These are phyloP conservation scores for Akanthomyces dipterigenus DNA, from an alignment of 2,329 filamentous ascomycete genomes.

Conservation along the genomic window DNA sequence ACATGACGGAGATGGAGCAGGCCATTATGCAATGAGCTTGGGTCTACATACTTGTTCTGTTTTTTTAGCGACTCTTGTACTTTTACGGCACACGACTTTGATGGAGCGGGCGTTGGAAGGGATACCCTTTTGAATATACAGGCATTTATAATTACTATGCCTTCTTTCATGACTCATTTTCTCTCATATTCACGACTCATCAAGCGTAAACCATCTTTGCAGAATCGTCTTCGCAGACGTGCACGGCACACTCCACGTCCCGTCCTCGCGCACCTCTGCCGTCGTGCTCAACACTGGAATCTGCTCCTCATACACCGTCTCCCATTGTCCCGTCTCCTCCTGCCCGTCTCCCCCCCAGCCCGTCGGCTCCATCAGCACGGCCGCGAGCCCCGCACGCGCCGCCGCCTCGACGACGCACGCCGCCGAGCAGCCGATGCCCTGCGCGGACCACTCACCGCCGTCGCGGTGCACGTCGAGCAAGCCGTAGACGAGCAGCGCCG, in stretches of 20 bases:
- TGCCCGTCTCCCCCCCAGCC: slow-evolving; percentile 21
- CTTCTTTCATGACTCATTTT: neutral
- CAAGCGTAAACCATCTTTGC: slow-evolving; percentile 54
- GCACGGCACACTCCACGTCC: slow-evolving; percentile 50
- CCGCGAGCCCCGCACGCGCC: slow-evolving; percentile 33
- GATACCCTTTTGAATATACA: slow-evolving; percentile 1
- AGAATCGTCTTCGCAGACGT: slow-evolving; percentile 52
- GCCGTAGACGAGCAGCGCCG: slow-evolving; percentile 57
- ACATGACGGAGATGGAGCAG: slow-evolving; percentile 99
- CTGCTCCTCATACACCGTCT: slow-evolving; percentile 33
- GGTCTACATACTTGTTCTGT: neutral
- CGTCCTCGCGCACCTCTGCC: slow-evolving; percentile 41
- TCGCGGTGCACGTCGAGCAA: slow-evolving; percentile 58
- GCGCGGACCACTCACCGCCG: slow-evolving; percentile 68
- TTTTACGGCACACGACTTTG: neutral
- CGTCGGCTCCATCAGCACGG: slow-evolving; percentile 42
- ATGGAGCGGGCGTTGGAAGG: neutral
- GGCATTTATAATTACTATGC: neutral
- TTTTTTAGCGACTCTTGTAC: neutral
- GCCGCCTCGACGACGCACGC: slow-evolving; percentile 58
- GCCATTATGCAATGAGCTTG: slow-evolving; percentile 43
- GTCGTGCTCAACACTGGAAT: slow-evolving; percentile 57
- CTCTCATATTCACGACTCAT: neutral
- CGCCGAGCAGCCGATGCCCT: slow-evolving; percentile 60
- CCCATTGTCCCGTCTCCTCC: neutral